These are phyloP conservation scores for Oryza punctata DNA, from an alignment of 176 grass and related monocot genomes.

Conservation along the genomic window DNA sequence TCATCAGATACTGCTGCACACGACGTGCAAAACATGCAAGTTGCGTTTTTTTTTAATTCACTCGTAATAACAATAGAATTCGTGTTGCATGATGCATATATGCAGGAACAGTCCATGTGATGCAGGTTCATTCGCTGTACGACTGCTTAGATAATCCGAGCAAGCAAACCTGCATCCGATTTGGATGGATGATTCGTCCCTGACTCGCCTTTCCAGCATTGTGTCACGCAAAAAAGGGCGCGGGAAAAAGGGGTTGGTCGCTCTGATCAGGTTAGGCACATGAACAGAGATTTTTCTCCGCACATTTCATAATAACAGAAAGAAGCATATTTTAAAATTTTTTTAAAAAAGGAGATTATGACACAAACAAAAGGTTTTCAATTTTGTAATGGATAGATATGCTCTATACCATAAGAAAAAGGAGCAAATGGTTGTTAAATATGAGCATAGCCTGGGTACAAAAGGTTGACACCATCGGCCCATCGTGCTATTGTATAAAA, in stretches of 20 bases:
- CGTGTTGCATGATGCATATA: too few relatives aligned
- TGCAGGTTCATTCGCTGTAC: neutral
- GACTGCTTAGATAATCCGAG: neutral
- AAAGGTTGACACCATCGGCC: neutral
- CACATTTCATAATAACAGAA: neutral
- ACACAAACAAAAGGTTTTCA: neutral
- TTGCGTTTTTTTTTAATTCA: neutral
- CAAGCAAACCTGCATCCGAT: neutral
- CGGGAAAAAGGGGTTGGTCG: neutral
- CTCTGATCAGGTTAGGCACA: neutral
- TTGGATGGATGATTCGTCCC: slow-evolving; percentile 3
- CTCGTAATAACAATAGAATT: neutral
- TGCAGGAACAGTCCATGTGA: slow-evolving; percentile 28
- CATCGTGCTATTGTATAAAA: neutral
- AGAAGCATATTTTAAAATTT: neutral
- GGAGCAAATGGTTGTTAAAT: neutral
- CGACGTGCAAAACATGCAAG: neutral
- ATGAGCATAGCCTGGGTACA: neutral
- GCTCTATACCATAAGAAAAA: neutral
- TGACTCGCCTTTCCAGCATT: neutral
- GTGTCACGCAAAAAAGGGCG: slow-evolving; percentile 14
- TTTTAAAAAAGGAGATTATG: neutral
- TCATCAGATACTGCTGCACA: neutral
- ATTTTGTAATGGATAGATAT: too few relatives aligned
- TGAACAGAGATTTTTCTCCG: neutral